Evolutionary conservation across 768 basidiomycete species (phyloP).

Genomic region (Tricholoma sp.): DNA sequence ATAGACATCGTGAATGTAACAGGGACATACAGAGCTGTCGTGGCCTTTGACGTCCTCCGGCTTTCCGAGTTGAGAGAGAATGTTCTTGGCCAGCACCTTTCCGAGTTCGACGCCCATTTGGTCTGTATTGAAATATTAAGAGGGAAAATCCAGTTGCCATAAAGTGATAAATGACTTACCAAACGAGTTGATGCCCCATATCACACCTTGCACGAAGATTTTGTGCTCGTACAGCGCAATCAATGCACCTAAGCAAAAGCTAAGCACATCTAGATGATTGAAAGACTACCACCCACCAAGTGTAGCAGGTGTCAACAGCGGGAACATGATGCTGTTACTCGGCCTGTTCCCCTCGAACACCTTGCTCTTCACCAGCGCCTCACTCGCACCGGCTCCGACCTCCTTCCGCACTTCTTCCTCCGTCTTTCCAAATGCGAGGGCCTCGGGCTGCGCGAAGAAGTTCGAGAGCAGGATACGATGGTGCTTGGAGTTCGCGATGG

Average conservation of each 20-base stretch:
- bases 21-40: constrained; percentile 69
- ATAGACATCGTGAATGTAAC: constrained; percentile 10
- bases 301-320: constrained; percentile 81
- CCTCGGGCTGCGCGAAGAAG: constrained; percentile 98
- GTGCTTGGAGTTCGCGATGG: constrained; percentile 80
- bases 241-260: constrained; percentile 48
- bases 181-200: constrained; percentile 99
- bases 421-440: constrained; percentile 95
- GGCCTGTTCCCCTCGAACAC: constrained; percentile 98
- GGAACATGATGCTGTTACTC: constrained; percentile 96
- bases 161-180: constrained; percentile 44
- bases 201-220: constrained; percentile 94
- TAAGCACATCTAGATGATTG: constrained; percentile 2
- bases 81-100: constrained; percentile 95
- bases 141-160: not conserved
- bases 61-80: constrained; percentile 80
- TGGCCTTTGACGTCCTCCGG: constrained; percentile 81
- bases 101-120: constrained; percentile 99
- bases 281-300: constrained; percentile 50
- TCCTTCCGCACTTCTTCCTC: constrained; percentile 81
- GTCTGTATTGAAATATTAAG: constrained; percentile 42
- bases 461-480: constrained; percentile 97
- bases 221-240: constrained; percentile 97
- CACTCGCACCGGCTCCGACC: constrained; percentile 63
- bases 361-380: constrained; percentile 91